phyloP scores from a whole-genome alignment of 2,329 filamentous ascomycete genomes.

The Fusarium subglutinans region DNA sequence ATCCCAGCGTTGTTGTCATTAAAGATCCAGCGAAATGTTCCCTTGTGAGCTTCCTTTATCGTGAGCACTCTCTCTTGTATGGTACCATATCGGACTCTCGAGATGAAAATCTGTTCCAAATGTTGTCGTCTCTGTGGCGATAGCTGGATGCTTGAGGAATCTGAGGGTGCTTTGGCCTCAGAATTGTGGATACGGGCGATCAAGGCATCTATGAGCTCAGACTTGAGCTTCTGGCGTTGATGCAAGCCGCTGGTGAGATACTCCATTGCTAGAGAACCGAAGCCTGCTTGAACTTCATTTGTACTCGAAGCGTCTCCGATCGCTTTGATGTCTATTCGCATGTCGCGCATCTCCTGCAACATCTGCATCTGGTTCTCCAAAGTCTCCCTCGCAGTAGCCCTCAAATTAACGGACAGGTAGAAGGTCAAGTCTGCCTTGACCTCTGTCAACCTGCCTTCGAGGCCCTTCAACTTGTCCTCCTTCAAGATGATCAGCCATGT shows the following conservation, averaged over 20 bases:
- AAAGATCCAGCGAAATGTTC: conserved; percentile 20
- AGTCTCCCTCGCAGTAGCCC: background rate
- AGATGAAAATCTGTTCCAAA: background rate
- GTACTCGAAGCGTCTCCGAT: background rate
- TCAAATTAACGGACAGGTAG: background rate
- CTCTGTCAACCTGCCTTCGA: background rate
- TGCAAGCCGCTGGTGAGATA: background rate
- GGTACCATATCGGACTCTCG: background rate
- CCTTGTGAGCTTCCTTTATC: conserved; percentile 11
- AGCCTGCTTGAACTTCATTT: background rate
- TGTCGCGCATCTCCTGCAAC: background rate
- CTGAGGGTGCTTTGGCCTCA: background rate
- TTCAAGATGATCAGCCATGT: background rate
- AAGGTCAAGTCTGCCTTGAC: background rate
- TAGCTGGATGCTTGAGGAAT: background rate
- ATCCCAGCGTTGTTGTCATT: background rate
- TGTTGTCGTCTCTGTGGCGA: background rate
- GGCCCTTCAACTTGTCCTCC: background rate
- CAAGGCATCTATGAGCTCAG: background rate
- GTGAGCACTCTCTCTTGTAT: conserved; percentile 15
- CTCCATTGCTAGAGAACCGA: background rate
- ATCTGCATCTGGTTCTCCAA: background rate
- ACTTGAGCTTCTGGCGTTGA: background rate
- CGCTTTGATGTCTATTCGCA: background rate
- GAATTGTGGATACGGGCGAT: background rate